Base-by-base conservation (phyloP, 176 grass and related monocot species). In the Oryza punctata region DNA sequence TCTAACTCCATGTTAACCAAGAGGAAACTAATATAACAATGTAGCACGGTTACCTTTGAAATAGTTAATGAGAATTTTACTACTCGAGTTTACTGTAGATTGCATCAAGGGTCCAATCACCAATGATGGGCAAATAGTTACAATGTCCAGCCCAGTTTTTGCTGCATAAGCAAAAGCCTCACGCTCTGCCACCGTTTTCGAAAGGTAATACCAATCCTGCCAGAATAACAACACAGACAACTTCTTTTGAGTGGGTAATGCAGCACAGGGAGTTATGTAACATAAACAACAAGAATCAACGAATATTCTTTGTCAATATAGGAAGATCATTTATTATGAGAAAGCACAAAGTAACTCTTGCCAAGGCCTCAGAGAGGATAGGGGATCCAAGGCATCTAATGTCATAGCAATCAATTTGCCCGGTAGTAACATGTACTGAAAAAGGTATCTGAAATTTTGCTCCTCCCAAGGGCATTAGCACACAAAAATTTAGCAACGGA, bases 151-250 rank as follows among this genome's bases (percentile, higher is more conserved):
- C 28, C 75, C 90, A 13, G 75, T 86, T 73, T 86, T 89, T 44
- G 60, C 79, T 70, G 74, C 78, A 76, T 83, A 92, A 83, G 79
- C 30, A 68, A 82, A 86, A 57, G 79, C 83, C 35, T 85, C 90
- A 21, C 69, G 74, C 81, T 92, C 90, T 12, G 86, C 79, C 25
- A 76, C 8, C 7, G 86, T 92, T 88, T 92, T 92, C 19, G 90
- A 92, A 47, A 92, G 73, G 21, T 10, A 83, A 69, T 92, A 92
- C 84, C 91, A 92, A 72, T 92, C 85, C 87, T 92, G 91, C 9
- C 40, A 76, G 12, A n/a, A 70, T 60, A 24, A 24, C 57, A 75
- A 46, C 45, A 15, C 9, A 43, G 12, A 25, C 47, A 29, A 63
- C 15, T 49, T 64, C 7, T 65, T 63, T 38, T 71, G 9, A 66